Base-by-base conservation (phyloP, 139 green algal genomes). In the Pycnococcus provasolii region DNA sequence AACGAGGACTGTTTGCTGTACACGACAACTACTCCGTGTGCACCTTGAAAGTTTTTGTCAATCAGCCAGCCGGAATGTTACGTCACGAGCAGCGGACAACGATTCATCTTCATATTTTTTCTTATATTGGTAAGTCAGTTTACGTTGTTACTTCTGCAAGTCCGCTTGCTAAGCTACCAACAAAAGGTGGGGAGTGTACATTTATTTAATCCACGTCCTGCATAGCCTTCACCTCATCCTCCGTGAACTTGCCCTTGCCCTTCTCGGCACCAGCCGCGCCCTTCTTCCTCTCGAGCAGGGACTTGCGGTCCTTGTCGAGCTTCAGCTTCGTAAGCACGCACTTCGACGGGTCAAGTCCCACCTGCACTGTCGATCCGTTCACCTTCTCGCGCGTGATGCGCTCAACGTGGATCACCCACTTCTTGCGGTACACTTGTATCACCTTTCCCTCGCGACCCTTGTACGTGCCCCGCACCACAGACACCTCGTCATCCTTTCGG, bases 321-420 rank as follows among this genome's bases (percentile, higher is more conserved):
- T 98, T 97, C 45, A 99, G 79, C 86, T 98, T 99, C 60, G 90
- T 99, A 78, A 99, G 91, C 58, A 96, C 68, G 26, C 92, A 84
- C 88, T 99, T 99, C 79, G 84, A 94, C 73, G 94, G 88, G 78
- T 96, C 89, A 51, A 99, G 81, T 66, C 94, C 94, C 40, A 97
- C 92, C 70, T 91, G 88, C 57, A 98, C 92, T 47, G 88, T 92
- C 53, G 89, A 72, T 94, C 92, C 92, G 81, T 97, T 99, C 73
- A 95, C 88, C 87, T 98, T 98, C 78, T 99, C 94, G 42, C 92
- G 79, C 8, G 90, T 95, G 75, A 99, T 88, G 64, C 94, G 83
- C 83, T 97, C 94, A 55, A 99, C 87, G 80, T 99, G 93, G 80
- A 99, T 98, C 44, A 98, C 89, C 94, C 94, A 99, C 85, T 97